Conservation (phyloP, 2,329 filamentous ascomycete genomes). For the Fusarium cicatricum region DNA sequence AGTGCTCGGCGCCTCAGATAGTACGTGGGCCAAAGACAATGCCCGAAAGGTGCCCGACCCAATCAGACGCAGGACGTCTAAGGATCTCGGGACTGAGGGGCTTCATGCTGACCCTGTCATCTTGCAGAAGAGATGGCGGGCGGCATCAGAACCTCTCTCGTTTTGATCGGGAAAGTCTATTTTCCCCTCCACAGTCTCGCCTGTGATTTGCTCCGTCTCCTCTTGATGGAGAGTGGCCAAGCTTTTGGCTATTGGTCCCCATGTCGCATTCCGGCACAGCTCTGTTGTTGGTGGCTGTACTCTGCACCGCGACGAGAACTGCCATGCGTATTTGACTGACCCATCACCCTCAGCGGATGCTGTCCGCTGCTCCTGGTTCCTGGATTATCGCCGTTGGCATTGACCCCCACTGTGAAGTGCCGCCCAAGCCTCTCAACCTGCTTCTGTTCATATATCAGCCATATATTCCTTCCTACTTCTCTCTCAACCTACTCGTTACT, state of each 20-base stretch:
- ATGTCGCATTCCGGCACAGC: conserved; percentile 9
- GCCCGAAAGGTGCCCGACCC: conserved; percentile 14
- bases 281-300: conserved; percentile 20
- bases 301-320: conserved; percentile 20
- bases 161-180: conserved; percentile 38
- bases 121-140: conserved; percentile 12
- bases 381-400: conserved; percentile 4
- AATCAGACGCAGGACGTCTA: conserved; percentile 10
- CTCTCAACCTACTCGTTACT: background rate
- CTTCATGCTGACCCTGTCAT: conserved; percentile 20
- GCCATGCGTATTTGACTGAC: conserved; percentile 23
- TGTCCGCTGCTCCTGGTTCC: conserved; percentile 1
- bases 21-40: conserved; percentile 14
- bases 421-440: background rate
- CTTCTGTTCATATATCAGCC: conserved; percentile 21
- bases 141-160: conserved; percentile 28
- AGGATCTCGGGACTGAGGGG: conserved; percentile 19
- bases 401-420: conserved; percentile 7
- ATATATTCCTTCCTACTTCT: background rate
- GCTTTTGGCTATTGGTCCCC: no score
- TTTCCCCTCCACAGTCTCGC: conserved; percentile 34
- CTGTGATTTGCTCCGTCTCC: conserved; percentile 15
- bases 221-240: conserved; percentile 19
- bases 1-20: conserved; percentile 4
- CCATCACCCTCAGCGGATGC: conserved; percentile 12